Percentiles rank a stretch among this genome's conserved stretches.
Conservation (phyloP, 2,329 filamentous ascomycete genomes). For the Stemphylium beticola region DNA sequence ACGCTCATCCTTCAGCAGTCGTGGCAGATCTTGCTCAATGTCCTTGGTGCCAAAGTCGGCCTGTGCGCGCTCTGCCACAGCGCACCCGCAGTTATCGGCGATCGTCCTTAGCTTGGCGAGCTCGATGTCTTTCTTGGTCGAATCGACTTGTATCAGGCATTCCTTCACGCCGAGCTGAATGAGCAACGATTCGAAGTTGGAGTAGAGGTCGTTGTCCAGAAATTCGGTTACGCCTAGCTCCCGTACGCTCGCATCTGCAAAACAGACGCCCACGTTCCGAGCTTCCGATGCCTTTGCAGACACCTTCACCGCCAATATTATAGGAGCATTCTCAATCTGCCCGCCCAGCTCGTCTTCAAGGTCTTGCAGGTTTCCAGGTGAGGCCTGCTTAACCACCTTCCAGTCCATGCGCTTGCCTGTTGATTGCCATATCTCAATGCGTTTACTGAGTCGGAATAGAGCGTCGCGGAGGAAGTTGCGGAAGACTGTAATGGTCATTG, state of each 20-base stretch:
- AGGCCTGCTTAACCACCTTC: constrained; percentile 88
- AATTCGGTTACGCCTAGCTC: constrained; percentile 98
- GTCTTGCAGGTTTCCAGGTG: constrained; percentile 94
- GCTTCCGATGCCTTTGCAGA: constrained; percentile 85
- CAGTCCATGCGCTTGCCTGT: constrained; percentile 79
- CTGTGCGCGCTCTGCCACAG: constrained; percentile 78
- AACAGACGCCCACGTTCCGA: constrained; percentile 90
- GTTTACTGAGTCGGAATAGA: constrained; percentile 87
- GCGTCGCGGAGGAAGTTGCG: constrained; percentile 94
- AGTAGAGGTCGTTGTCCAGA: constrained; percentile 97
- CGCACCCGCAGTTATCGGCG: constrained; percentile 89
- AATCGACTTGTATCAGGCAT: constrained; percentile 83
- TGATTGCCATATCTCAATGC: constrained; percentile 88
- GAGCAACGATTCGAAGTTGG: constrained; percentile 93
- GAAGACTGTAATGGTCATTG: constrained; percentile 93
- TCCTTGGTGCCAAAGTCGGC: constrained; percentile 86
- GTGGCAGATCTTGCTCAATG: constrained; percentile 91
- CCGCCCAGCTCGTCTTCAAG: constrained; percentile 93
- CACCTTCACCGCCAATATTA: constrained; percentile 94
- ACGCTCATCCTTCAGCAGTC: constrained; percentile 85
- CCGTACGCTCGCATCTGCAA: constrained; percentile 93
- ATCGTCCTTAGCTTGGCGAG: constrained; percentile 86
- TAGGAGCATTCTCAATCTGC: constrained; percentile 85
- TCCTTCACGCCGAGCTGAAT: constrained; percentile 97
- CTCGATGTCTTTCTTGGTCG: constrained; percentile 83